phyloP scores from a whole-genome alignment of 2,329 filamentous ascomycete species.

The Ophiostoma ips region DNA sequence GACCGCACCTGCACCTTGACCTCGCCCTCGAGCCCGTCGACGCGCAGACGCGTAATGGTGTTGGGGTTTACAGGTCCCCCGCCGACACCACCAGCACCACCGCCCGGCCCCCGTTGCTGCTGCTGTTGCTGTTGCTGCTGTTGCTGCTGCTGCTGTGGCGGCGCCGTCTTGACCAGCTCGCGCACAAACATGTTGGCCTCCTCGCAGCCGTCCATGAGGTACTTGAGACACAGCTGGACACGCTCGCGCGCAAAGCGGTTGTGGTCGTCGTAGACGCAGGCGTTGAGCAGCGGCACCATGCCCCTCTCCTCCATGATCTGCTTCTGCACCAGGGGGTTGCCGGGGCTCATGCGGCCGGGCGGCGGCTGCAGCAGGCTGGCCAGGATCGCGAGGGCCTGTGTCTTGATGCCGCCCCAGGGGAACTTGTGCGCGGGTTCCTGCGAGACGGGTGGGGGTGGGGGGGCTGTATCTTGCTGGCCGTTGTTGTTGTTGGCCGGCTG shows the following conservation, averaged over 20 bases:
- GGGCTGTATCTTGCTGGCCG: slow-evolving; percentile 20
- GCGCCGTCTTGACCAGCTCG: slow-evolving; percentile 34
- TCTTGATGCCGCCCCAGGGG: slow-evolving; percentile 67
- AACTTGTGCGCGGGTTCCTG: slow-evolving; percentile 52
- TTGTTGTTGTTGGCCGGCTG: slow-evolving; percentile 17
- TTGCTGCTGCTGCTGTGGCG: slow-evolving; percentile 14
- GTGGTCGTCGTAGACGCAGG: slow-evolving; percentile 80
- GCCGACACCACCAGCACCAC: background rate
- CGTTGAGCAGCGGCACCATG: slow-evolving; percentile 76
- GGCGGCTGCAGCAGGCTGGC: slow-evolving; percentile 82
- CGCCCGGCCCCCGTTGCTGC: too few species aligned
- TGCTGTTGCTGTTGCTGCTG: slow-evolving; percentile 3
- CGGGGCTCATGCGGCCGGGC: slow-evolving; percentile 41
- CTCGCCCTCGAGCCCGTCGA: slow-evolving; percentile 43
- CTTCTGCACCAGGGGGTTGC: slow-evolving; percentile 64
- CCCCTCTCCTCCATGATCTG: slow-evolving; percentile 78
- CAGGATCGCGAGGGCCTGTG: slow-evolving; percentile 79
- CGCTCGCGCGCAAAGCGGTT: slow-evolving; percentile 92
- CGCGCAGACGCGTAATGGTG: slow-evolving; percentile 28
- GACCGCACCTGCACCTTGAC: slow-evolving; percentile 38
- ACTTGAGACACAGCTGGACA: slow-evolving; percentile 78
- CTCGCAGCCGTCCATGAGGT: slow-evolving; percentile 59
- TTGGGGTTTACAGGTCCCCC: background rate
- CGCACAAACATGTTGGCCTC: slow-evolving; percentile 60
- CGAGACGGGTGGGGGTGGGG: slow-evolving; percentile 34